Evolutionary conservation across 495 filamentous ascomycete genomes (phyloP).

Genomic region (Cercophora sp.): DNA sequence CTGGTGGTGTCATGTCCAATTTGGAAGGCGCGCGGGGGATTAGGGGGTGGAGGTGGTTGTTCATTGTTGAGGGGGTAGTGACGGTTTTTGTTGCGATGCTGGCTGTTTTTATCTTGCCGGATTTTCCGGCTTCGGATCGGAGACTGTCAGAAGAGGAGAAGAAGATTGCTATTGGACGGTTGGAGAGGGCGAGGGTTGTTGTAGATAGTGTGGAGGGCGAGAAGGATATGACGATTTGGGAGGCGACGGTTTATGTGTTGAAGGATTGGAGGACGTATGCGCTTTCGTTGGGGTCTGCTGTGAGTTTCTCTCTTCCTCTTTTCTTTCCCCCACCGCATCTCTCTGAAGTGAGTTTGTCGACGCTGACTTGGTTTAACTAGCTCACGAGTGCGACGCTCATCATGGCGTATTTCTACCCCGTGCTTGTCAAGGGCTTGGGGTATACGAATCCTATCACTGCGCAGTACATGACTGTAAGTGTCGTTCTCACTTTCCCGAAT

Average conservation of each 20-base stretch:
- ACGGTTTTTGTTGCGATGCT: slow-evolving; percentile 49
- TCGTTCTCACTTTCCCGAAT: neutral
- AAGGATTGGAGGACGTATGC: neutral
- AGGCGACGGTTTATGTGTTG: neutral
- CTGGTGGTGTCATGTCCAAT: slow-evolving; percentile 41
- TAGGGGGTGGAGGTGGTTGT: slow-evolving; percentile 46
- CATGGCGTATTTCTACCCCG: slow-evolving; percentile 48
- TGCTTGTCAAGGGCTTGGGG: slow-evolving; percentile 44
- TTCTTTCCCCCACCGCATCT: no score
- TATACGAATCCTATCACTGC: slow-evolving; percentile 35
- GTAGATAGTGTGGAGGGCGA: neutral
- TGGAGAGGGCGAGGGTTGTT: slow-evolving; percentile 29
- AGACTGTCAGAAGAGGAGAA: slow-evolving; percentile 63
- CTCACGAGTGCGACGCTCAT: slow-evolving; percentile 17
- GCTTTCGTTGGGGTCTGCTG: neutral
- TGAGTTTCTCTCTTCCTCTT: neutral
- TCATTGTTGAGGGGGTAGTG: slow-evolving; percentile 52
- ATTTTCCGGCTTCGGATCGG: slow-evolving; percentile 54
- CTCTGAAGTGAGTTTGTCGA: slow-evolving; percentile 2
- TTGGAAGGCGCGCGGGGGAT: slow-evolving; percentile 52
- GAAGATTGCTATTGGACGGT: no score
- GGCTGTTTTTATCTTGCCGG: slow-evolving; percentile 51
- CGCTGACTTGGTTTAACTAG: neutral
- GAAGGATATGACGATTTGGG: neutral
- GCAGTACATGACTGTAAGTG: slow-evolving; percentile 36